Percentiles rank a stretch among this genome's conserved stretches.
phyloP scores from a whole-genome alignment of 1,284 basidiomycete genomes.

The Boletus hoseneyae region DNA sequence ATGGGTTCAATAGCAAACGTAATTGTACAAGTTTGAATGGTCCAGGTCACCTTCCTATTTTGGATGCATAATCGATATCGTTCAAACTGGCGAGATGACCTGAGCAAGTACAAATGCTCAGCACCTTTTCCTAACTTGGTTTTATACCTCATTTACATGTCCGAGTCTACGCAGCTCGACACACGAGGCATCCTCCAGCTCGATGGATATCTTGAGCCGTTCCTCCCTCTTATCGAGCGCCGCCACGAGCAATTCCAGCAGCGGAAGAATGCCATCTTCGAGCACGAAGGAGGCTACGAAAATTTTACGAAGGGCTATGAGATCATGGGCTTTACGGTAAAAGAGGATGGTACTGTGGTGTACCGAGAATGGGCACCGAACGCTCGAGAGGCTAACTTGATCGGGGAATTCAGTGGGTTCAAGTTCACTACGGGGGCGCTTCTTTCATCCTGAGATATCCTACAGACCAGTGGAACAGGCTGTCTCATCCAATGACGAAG shows the following conservation, averaged over 20 bases:
- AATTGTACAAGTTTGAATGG: background rate
- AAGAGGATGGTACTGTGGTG: slow-evolving; percentile 64
- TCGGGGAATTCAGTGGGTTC: slow-evolving; percentile 93
- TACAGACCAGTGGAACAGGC: slow-evolving; percentile 86
- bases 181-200: slow-evolving; percentile 53
- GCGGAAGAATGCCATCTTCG: slow-evolving; percentile 72
- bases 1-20: slow-evolving; percentile 24
- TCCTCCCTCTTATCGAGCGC: slow-evolving; percentile 66
- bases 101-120: slow-evolving; percentile 10
- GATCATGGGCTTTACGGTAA: slow-evolving; percentile 80
- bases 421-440: background rate
- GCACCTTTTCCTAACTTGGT: slow-evolving; percentile 9
- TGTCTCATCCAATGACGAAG: slow-evolving; percentile 82
- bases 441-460: slow-evolving; percentile 2
- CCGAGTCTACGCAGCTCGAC: slow-evolving; percentile 47
- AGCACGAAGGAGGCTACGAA: slow-evolving; percentile 86
- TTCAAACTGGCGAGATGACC: background rate
- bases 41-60: slow-evolving; percentile 14
- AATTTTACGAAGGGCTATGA: slow-evolving; percentile 86
- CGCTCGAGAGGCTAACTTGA: slow-evolving; percentile 77
- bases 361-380: slow-evolving; percentile 98
- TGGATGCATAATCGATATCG: background rate
- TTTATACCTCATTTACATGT: slow-evolving; percentile 16
- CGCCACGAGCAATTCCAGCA: slow-evolving; percentile 71
- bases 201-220: slow-evolving; percentile 76